Evolutionary conservation across 2,329 filamentous ascomycete genomes (phyloP), one percentile per base, ranked within the genome.

Genomic region (Cercospora zeina): DNA sequence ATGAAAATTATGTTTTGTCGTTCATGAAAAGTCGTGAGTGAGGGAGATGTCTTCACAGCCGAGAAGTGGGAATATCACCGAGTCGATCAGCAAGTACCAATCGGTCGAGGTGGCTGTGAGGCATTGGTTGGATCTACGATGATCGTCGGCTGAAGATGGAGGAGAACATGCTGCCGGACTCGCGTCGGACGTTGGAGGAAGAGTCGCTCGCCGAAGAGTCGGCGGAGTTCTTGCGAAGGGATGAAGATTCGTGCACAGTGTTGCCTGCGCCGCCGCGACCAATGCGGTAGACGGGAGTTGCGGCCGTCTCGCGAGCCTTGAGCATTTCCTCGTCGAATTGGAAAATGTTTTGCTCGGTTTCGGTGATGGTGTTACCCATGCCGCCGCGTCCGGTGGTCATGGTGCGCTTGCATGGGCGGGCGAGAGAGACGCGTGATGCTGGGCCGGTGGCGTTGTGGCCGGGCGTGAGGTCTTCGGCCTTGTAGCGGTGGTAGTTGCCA

Each of bases 281-380:
- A 65, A 87, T 82, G 72, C 86, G 83, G 79, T 86, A 87, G 64
- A 87, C 81, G 16, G 85, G 85, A 2, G 85, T 84, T 11, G 45
- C 50, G 27, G 66, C 65, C 47, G 58, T 61, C 51, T 81, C 78
- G 61, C 81, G 79, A 65, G 83, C 77, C 62, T 81, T 81, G 68
- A 84, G 80, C 56, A 88, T 80, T 70, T 88, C 85, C 77, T 88
- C 85, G 74, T 88, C 86, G 76, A 90, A 90, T 74, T 81, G 83
- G 80, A 87, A 87, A 73, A 87, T 86, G 70, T 83, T 80, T 42
- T 83, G 80, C 68, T 87, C 75, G 62, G 75, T 73, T 63, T 81
- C 56, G 81, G 75, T 70, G 80, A 79, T 79, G 62, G 83, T 81
- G 72, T 87, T 87, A 70, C 84, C 85, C 13, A 82, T 82, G 62